Conservation (phyloP, 2,329 filamentous ascomycete species). For the Curvularia spicifera region DNA sequence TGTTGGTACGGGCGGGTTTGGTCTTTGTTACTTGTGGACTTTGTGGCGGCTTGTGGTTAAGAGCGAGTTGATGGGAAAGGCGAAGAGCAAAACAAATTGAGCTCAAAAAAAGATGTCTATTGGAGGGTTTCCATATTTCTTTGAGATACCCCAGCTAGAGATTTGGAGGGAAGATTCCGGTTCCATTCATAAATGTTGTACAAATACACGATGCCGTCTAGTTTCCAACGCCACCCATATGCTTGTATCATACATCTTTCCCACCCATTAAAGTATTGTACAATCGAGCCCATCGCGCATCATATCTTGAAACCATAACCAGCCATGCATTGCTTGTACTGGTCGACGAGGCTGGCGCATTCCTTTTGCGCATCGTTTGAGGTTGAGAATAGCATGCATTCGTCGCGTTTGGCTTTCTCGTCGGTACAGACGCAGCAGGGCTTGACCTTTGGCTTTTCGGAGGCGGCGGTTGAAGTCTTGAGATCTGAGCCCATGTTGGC, state of each 20-base stretch:
- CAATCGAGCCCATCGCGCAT: neutral
- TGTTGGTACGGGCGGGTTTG: conserved; percentile 83
- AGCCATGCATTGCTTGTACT: conserved; percentile 91
- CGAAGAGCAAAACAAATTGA: conserved; percentile 52
- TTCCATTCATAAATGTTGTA: conserved; percentile 31
- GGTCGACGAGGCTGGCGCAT: conserved; percentile 80
- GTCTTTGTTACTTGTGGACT: conserved; percentile 90
- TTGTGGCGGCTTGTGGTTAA: conserved; percentile 70
- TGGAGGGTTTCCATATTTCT: conserved; percentile 16
- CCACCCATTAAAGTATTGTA: conserved; percentile 13
- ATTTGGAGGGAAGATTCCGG: conserved; percentile 39
- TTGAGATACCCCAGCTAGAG: conserved; percentile 28
- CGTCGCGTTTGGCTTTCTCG: conserved; percentile 89
- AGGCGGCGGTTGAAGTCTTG: conserved; percentile 47
- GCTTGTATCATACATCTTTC: conserved; percentile 39
- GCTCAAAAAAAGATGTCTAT: conserved; percentile 2
- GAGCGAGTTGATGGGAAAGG: conserved; percentile 56
- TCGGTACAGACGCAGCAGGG: conserved; percentile 98
- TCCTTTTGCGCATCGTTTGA: conserved; percentile 81
- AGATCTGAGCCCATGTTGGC: conserved; percentile 56
- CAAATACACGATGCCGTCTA: conserved; percentile 29
- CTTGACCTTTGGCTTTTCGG: conserved; percentile 62
- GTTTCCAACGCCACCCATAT: conserved; percentile 43
- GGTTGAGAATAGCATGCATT: conserved; percentile 98
- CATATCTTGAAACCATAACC: conserved; percentile 82